A percentile compares a stretch with the other conserved stretches of the same genome.
These are phyloP conservation scores for Scedosporium apiospermum DNA, from an alignment of 2,329 filamentous ascomycete genomes.

Conservation along the genomic window DNA sequence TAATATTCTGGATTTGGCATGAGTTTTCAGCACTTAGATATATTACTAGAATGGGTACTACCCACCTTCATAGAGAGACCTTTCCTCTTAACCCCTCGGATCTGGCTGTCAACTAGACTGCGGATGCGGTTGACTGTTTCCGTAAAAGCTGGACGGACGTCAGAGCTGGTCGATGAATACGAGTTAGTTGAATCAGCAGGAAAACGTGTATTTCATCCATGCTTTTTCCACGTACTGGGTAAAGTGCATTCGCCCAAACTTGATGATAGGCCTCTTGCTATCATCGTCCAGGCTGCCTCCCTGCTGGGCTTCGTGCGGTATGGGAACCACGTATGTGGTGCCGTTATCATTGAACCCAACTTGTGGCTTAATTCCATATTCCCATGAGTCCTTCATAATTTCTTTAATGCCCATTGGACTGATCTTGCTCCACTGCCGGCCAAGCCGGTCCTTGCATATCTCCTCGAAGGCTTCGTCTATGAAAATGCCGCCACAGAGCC, in stretches of 20 bases:
- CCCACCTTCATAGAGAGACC: neutral
- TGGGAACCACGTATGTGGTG: neutral
- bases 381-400: constrained; percentile 15
- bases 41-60: no score
- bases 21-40: no score
- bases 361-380: constrained; percentile 15
- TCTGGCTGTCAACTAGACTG: no score
- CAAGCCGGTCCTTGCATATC: constrained; percentile 15
- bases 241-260: neutral
- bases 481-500: constrained; percentile 26
- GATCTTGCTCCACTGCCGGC: constrained; percentile 1
- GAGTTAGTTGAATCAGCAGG: neutral
- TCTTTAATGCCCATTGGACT: neutral
- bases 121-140: no score
- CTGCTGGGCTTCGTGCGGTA: neutral
- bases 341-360: constrained; percentile 9
- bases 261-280: neutral
- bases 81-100: neutral
- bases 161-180: no score
- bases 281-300: neutral
- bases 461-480: constrained; percentile 27
- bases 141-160: no score
- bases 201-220: neutral
- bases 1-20: constrained; percentile 17
- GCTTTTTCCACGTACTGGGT: neutral